Base-by-base conservation (phyloP, 495 filamentous ascomycete genomes). In the Gamarada debralockiae region DNA sequence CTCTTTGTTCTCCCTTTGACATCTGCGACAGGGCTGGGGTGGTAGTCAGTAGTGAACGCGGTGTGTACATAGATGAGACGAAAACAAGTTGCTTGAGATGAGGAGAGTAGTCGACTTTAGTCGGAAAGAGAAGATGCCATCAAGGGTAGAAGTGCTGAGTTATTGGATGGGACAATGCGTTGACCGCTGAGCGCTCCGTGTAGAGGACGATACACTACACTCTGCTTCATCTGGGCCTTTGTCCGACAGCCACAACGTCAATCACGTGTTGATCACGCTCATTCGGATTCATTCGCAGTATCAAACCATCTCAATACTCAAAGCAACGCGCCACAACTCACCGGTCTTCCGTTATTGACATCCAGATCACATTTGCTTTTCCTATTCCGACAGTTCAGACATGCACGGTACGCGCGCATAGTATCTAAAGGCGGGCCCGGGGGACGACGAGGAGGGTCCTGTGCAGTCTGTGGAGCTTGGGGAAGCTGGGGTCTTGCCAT, bases 341-440 rank as follows among this genome's bases (percentile, higher is more conserved):
- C 57, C 31, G 65, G 65, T 53, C 53, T 45, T 4, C 56, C 53
- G 10, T 33, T 23, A 18, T 53, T 53, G 25, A 72, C 73, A 62
- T 77, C 83, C 77, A 85, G 67, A 64, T 83, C 79, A 68, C 82
- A 85, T 56, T 77, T 77, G 7, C 76, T 80, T 63, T 85, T 85
- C 55, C 82, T 68, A 67, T 79, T 80, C 42, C 81, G 60, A 62
- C 82, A 85, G 54, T 80, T 75, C 53, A 84, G 62, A 67, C 82
- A 85, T 12, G 82, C 82, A 43, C 79, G 70, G 25, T 81, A 82
- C 2, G 81, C 80, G 46, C 82, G 72, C 69, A 81, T 83, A 56
- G 44, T 46, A 55, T 63, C 60, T 13, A 59, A 14, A 22, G 56
- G 53, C 17, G 56, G 53, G 9, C 49, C 49, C 3, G 50, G 50